A percentile compares a stretch with the other conserved stretches of the same genome.
Conservation (phyloP, 305 asterid species). For the Fraxinus sp. region DNA sequence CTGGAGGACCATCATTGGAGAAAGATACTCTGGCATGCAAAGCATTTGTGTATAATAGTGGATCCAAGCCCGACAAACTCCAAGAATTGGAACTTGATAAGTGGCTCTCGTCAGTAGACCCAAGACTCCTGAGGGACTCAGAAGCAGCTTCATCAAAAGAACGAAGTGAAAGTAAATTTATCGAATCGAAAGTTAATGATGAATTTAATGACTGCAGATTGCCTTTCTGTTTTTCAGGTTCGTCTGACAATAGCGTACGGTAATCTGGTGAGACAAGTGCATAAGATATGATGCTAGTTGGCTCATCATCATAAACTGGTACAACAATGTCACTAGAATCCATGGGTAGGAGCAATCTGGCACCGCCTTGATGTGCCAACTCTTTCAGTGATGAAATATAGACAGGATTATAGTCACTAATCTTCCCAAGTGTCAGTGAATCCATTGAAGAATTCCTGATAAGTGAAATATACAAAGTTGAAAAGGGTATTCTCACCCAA, state of each 20-base stretch:
- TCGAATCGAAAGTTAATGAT: constrained; percentile 48
- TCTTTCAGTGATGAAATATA: constrained; percentile 60
- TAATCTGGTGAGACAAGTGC: constrained; percentile 67
- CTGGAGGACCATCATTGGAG: constrained; percentile 63
- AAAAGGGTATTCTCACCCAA: constrained; percentile 53
- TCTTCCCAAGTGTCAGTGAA: constrained; percentile 48
- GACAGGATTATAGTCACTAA: constrained; percentile 51
- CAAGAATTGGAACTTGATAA: constrained; percentile 45
- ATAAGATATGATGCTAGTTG: constrained; percentile 75
- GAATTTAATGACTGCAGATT: constrained; percentile 49
- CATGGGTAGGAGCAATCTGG: constrained; percentile 57
- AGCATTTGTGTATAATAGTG: constrained; percentile 42
- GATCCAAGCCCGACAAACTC: constrained; percentile 52
- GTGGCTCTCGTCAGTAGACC: constrained; percentile 48
- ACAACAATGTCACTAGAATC: constrained; percentile 53
- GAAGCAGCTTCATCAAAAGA: constrained; percentile 54
- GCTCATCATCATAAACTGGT: constrained; percentile 86
- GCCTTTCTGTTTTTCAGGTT: constrained; percentile 46
- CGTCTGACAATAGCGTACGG: constrained; percentile 48
- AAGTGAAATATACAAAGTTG: constrained; percentile 44
- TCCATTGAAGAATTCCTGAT: constrained; percentile 36
- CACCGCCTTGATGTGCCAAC: constrained; percentile 60
- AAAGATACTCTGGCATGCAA: constrained; percentile 64
- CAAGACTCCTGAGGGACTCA: constrained; percentile 43
- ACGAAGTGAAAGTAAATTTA: constrained; percentile 48